Evolutionary conservation across 352 stramenopile species (phyloP), one percentile per base, ranked within the genome.

Genomic region (Pythium biforme): DNA sequence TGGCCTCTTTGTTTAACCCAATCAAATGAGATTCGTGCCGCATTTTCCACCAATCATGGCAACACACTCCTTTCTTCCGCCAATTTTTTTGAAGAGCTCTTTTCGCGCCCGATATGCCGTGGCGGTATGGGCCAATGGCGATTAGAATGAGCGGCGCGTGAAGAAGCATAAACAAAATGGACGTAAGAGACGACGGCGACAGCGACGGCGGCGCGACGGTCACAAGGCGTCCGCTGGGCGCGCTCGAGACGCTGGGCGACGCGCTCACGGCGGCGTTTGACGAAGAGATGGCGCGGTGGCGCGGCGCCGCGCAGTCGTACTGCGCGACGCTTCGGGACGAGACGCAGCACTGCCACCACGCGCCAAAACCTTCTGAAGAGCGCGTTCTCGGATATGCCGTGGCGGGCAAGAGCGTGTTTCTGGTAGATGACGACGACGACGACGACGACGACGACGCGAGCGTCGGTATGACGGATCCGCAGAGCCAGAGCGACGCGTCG

Each of bases 221-320:
- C 40, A n/a, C 12, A 11, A 31, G 9, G 37, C 56, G 56, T 63
- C 45, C 56, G 0, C 11, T 63, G 45, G 34, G 45, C 17, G 45
- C 29, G n/a, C 33, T 62, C 17, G 55, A 48, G 43, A 39, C 55
- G 33, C 43, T 63, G 8, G 25, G 56, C 17, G 56, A 63, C 19
- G 56, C 47, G 56, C 46, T 63, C 10, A 49, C 4, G 12, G 45
- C 56, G 11, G 56, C 31, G n/a, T 56, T 63, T 26, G 56, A 63
- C 31, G 45, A 55, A 4, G 56, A 63, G 29, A 40, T 55, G 31
- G 56, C 29, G 23, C 37, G 23, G 23, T 63, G 56, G 56, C 56
- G 46, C 26, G 56, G 39, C 31, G 56, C 48, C 56, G 45, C 55
- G n/a, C 43, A 62, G 55, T 31, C 29, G 26, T 62, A 47, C 33